Evolutionary conservation across 495 filamentous ascomycete species (phyloP), one percentile per base, ranked within the genome.

Genomic region (Tuber magnatum): DNA sequence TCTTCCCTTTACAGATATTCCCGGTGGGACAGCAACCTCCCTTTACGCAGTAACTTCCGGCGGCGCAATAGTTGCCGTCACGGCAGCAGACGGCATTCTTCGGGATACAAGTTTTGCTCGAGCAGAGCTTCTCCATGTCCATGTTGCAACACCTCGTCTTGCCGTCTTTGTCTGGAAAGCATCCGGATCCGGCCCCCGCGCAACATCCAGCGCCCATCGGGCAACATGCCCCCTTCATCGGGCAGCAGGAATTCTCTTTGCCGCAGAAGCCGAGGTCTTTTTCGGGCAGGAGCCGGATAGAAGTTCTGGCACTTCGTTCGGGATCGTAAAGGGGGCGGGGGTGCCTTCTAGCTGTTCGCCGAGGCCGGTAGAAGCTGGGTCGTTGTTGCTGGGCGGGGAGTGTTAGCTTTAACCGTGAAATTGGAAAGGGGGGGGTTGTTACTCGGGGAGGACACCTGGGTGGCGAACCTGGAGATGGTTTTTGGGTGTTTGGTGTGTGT

Each of bases 21-120:
- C 77, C 77, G 3, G 77, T 73, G 38, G 71, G 78, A 38, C 77
- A 79, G 22, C 77, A 79, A 42, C 77, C 77, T 41, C 72, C 76
- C 18, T 79, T 79, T 68, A 79, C 76, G n/a, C 77, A 79, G 48
- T 75, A 79, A 24, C 51, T 75, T 38, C 77, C 76, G 0, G 77
- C 77, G 16, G 61, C 72, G 68, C 76, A 79, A 70, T 79, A 79
- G 24, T 65, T 79, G 6, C 77, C 77, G 41, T 79, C 70, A 35
- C 68, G 74, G 43, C 76, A 79, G 38, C 77, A 79, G 16, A 79
- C 70, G 1, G 72, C 44, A 69, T 79, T 79, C 48, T 75, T 79
- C n/a, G 77, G 77, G 44, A 79, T 79, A 65, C 77, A 79, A 43
- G 77, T 79, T 32, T 75, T 79, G 35, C 73, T 79, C 5, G 76